Evolutionary conservation across 169 alveolate genomes (phyloP).

Genomic region (Cryptosporidium sp.): DNA sequence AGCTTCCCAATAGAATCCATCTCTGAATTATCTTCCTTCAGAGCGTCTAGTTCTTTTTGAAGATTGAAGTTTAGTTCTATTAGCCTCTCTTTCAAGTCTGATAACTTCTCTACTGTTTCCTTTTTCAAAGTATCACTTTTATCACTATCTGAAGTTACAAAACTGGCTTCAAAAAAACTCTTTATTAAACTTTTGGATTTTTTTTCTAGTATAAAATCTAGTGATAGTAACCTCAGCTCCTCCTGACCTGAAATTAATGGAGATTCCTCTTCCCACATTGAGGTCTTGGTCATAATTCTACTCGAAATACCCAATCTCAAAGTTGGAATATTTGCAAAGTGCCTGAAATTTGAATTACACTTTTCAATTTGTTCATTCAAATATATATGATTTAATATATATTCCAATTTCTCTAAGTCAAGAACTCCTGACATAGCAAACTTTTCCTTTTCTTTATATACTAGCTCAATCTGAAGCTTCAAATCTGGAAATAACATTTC

Average conservation of each 20-base stretch:
- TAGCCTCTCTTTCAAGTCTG: neutral
- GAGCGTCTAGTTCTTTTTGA: neutral
- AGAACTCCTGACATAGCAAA: neutral
- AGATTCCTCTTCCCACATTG: constrained; percentile 54
- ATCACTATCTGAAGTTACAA: neutral
- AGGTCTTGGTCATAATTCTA: neutral
- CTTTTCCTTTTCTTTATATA: constrained; percentile 3
- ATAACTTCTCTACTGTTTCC: neutral
- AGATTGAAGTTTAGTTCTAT: neutral
- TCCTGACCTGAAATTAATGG: neutral
- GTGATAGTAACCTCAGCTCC: neutral
- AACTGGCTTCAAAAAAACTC: neutral
- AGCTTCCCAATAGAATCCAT: neutral
- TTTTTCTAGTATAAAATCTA: constrained; percentile 12
- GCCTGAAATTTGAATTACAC: neutral
- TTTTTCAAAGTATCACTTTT: neutral
- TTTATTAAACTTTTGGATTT: constrained; percentile 16
- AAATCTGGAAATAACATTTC: constrained; percentile 48
- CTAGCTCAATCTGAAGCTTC: constrained; percentile 4
- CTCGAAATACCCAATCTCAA: constrained; percentile 2
- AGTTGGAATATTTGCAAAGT: neutral
- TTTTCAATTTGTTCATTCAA: constrained; percentile 7
- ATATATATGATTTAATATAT: neutral
- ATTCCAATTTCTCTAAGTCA: neutral
- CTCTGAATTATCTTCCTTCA: neutral